phyloP scores from a whole-genome alignment of 2,329 filamentous ascomycete genomes.

The Emmonsiellopsis sp. region DNA sequence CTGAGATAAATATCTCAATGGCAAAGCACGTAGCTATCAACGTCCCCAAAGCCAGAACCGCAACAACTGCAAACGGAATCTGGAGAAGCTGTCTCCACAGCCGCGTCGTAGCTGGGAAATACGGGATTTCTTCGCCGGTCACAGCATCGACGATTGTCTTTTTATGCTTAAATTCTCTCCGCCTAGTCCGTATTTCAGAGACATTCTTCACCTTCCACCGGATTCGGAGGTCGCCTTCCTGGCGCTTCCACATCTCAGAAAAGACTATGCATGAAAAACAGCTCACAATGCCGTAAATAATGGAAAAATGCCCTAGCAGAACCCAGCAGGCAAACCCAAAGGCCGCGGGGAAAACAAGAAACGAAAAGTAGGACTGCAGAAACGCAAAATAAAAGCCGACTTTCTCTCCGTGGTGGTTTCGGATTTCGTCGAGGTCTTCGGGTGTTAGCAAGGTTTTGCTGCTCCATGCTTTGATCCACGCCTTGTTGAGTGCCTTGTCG shows the following conservation, averaged over 20 bases:
- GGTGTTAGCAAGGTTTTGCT: slow-evolving; percentile 59
- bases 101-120: slow-evolving; percentile 69
- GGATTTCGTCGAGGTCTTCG: slow-evolving; percentile 62
- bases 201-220: slow-evolving; percentile 85
- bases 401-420: slow-evolving; percentile 66
- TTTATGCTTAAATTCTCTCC: slow-evolving; percentile 71
- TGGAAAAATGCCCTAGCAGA: slow-evolving; percentile 75
- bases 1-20: slow-evolving; percentile 90
- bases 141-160: slow-evolving; percentile 67
- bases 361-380: slow-evolving; percentile 79
- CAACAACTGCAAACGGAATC: slow-evolving; percentile 73
- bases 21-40: slow-evolving; percentile 82
- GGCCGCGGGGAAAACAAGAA: slow-evolving; percentile 70
- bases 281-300: slow-evolving; percentile 67
- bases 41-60: slow-evolving; percentile 62
- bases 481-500: slow-evolving; percentile 64
- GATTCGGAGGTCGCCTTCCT: slow-evolving; percentile 76
- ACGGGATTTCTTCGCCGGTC: slow-evolving; percentile 67
- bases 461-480: slow-evolving; percentile 67
- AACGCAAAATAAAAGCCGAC: slow-evolving; percentile 96
- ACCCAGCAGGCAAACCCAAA: slow-evolving; percentile 72
- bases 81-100: slow-evolving; percentile 70
- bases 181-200: slow-evolving; percentile 67
- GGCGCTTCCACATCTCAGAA: slow-evolving; percentile 93
- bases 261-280: slow-evolving; percentile 84